Evolutionary conservation across 2,329 filamentous ascomycete genomes (phyloP), one percentile per base, ranked within the genome.

Genomic region (Penicillium sp.): DNA sequence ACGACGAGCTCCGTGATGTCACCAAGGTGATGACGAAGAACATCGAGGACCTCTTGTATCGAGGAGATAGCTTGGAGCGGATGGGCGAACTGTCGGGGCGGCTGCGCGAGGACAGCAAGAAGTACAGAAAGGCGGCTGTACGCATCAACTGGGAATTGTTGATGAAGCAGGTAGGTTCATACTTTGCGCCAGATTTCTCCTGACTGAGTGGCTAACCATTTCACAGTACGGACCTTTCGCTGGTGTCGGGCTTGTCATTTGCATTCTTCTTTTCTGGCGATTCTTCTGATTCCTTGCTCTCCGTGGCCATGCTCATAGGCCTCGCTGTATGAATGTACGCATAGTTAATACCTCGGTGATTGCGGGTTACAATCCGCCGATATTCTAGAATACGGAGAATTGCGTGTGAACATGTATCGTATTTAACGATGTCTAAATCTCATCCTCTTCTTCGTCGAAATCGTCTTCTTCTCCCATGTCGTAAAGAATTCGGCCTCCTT

Each of bases 11-110:
- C 63, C 89, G 92, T 74, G 94, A 97, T 76, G 95, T 99, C 53
- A 97, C 94, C 1, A 92, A 97, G 78, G 92, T 99, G 71, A 99
- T 99, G 95, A 97, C 92, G 54, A 97, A 97, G 85, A 99, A 99
- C 75, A 97, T 99, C 66, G 94, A 99, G 81, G 94, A 99, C 74
- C 79, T 99, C 70, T 80, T 99, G 51, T 99, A 99, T 74, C 82
- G 95, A 60, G 94, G 94, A 29, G 94, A 99, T 73, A 94, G 88
- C 68, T 78, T 99, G 65, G 94, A 99, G 78, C 85, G 92, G 69
- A 99, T 99, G 94, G 93, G 94, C 59, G 93, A 97, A 78, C 89
- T 97, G 71, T 95, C 89, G 68, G 89, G 86, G 55, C 81, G 93
- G 60, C 76, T 99, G 72, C 82, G 90, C 61, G 94, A 99, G 72